Evolutionary conservation across 2,329 filamentous ascomycete species (phyloP).

Genomic region (Aspergillus japonicus): DNA sequence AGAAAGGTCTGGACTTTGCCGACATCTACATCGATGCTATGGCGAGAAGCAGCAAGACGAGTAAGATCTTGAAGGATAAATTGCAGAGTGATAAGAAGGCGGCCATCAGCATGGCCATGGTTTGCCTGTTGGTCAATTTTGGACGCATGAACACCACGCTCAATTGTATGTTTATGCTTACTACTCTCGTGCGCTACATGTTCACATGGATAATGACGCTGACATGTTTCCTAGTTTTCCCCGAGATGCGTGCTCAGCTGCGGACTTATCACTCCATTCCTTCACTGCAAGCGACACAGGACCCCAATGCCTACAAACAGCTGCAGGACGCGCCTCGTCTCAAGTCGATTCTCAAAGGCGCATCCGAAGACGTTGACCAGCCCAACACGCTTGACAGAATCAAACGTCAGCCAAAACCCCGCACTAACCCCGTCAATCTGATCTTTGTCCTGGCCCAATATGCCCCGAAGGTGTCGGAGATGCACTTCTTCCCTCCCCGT

Average conservation of each 20-base stretch:
- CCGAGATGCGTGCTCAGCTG: constrained; percentile 96
- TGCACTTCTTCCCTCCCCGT: constrained; percentile 79
- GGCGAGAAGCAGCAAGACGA: constrained; percentile 97
- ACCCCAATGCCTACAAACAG: constrained; percentile 95
- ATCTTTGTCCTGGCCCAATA: constrained; percentile 92
- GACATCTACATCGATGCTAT: constrained; percentile 98
- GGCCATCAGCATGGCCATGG: constrained; percentile 98
- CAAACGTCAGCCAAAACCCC: constrained; percentile 64
- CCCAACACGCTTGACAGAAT: constrained; percentile 82
- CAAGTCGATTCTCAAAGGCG: constrained; percentile 96
- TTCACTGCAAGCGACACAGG: constrained; percentile 89
- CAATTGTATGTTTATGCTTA: constrained; percentile 67
- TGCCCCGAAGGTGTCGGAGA: constrained; percentile 85
- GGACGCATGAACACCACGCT: constrained; percentile 98
- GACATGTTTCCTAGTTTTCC: constrained; percentile 70
- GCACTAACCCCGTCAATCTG: constrained; percentile 95
- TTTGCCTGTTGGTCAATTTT: constrained; percentile 94
- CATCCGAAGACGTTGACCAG: constrained; percentile 85
- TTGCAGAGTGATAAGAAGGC: constrained; percentile 86
- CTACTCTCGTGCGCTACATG: constrained; percentile 1
- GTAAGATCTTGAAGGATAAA: constrained; percentile 97
- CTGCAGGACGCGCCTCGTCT: constrained; percentile 92
- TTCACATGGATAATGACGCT: not conserved
- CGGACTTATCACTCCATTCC: constrained; percentile 98
- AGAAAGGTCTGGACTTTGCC: constrained; percentile 74